These are phyloP conservation scores for Juncus effusus DNA, from an alignment of 176 grass and related monocot genomes.

Conservation along the genomic window DNA sequence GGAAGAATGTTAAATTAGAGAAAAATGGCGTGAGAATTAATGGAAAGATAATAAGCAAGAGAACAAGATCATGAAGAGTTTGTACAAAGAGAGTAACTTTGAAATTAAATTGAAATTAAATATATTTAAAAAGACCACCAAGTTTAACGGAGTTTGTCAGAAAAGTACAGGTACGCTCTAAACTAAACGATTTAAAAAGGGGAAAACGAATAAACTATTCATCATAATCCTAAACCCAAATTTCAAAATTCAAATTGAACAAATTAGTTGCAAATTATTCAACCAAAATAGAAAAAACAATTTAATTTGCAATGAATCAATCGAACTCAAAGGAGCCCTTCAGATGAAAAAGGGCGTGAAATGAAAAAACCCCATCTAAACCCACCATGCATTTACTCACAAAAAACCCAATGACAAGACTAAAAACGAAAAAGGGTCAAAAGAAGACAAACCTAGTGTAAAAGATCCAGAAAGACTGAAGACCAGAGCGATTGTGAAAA, in stretches of 20 bases:
- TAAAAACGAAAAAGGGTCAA: not conserved
- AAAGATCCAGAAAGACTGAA: not conserved
- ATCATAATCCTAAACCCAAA: not conserved
- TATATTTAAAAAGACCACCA: too few relatives aligned
- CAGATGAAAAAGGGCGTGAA: not conserved
- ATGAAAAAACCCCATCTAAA: not conserved
- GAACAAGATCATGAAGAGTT: too few relatives aligned
- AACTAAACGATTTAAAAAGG: too few relatives aligned
- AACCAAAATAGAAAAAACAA: not conserved
- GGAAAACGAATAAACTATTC: too few relatives aligned
- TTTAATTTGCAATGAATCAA: not conserved
- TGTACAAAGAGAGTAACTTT: too few relatives aligned
- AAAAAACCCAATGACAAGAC: conserved; percentile 2
- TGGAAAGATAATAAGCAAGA: too few relatives aligned
- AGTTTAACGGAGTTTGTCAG: too few relatives aligned
- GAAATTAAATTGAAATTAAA: too few relatives aligned
- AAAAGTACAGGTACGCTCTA: too few relatives aligned
- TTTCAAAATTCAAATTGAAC: not conserved
- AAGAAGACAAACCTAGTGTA: conserved; percentile 15
- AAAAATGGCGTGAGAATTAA: too few relatives aligned
- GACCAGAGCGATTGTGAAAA: not conserved
- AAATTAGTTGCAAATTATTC: not conserved
- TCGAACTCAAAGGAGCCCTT: too few relatives aligned
- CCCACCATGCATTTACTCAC: not conserved
- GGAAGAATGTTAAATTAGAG: too few relatives aligned